A percentile compares a stretch with the other conserved stretches of the same genome.
phyloP scores from a whole-genome alignment of 352 stramenopile species.

The Stramenopiles sp. region DNA sequence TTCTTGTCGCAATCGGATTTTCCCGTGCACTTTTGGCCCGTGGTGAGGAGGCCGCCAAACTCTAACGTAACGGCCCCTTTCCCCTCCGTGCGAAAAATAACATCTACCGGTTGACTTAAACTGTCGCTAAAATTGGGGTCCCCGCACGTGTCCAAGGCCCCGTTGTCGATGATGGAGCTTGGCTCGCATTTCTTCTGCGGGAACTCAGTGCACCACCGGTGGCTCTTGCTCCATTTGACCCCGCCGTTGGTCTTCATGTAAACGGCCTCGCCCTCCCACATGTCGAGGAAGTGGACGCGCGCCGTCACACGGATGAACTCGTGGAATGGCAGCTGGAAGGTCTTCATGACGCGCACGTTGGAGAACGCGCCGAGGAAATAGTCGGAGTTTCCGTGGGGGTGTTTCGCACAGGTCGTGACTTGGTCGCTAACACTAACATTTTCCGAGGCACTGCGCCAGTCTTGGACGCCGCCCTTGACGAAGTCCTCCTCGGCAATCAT shows the following conservation, averaged over 20 bases:
- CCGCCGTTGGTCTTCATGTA: background rate
- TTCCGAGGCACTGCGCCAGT: background rate
- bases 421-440: constrained; percentile 3
- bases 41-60: background rate
- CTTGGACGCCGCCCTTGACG: background rate
- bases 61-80: background rate
- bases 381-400: background rate
- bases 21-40: background rate
- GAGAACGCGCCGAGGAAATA: background rate
- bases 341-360: background rate
- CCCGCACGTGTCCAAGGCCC: background rate
- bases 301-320: background rate
- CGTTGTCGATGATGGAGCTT: background rate
- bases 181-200: background rate
- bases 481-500: background rate
- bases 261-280: background rate
- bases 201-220: background rate
- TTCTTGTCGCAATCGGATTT: background rate
- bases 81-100: background rate
- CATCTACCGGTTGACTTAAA: background rate
- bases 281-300: background rate
- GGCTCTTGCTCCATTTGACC: background rate
- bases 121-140: background rate
- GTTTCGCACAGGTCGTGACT: background rate
- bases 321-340: background rate